A percentile compares a stretch with the other conserved stretches of the same genome.
Conservation (phyloP, 2,329 filamentous ascomycete species). For the Monilinia polystroma region DNA sequence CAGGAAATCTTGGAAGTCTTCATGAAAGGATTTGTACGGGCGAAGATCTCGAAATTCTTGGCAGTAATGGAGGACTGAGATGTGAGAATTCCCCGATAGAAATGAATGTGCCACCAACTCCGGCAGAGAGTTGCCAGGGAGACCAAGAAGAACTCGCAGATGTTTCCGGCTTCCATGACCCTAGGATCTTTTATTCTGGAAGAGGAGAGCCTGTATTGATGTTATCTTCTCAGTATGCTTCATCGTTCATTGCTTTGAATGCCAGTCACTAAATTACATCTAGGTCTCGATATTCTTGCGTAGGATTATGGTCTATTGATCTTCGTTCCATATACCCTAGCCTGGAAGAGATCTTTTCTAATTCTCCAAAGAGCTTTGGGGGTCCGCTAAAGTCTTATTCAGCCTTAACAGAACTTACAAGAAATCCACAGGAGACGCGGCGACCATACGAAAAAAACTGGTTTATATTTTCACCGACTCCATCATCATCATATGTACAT, state of each 20-base stretch:
- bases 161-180: constrained; percentile 46
- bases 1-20: constrained; percentile 19
- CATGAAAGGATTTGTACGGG: constrained; percentile 39
- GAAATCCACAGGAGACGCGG: constrained; percentile 41
- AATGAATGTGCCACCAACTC: constrained; percentile 43
- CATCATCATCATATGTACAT: constrained; percentile 41
- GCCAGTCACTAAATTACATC: constrained; percentile 27
- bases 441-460: constrained; percentile 45
- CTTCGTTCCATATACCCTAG: constrained; percentile 30
- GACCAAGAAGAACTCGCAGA: constrained; percentile 40
- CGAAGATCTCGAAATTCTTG: constrained; percentile 40
- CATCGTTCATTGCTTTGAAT: constrained; percentile 12
- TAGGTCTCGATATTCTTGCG: constrained; percentile 35
- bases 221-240: constrained; percentile 41
- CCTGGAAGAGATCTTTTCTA: constrained; percentile 28
- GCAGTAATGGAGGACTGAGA: constrained; percentile 40
- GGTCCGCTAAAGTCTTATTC: constrained; percentile 35
- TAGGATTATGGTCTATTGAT: constrained; percentile 34
- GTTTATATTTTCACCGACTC: constrained; percentile 42
- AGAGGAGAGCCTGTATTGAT: constrained; percentile 44
- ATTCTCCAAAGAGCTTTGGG: constrained; percentile 30
- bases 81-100: constrained; percentile 39
- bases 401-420: constrained; percentile 43
- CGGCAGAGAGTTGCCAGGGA: constrained; percentile 41
- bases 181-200: constrained; percentile 44